A percentile compares a stretch with the other conserved stretches of the same genome.
phyloP scores from a whole-genome alignment of 495 filamentous ascomycete genomes.

The Amphirosellinia nigrospora region DNA sequence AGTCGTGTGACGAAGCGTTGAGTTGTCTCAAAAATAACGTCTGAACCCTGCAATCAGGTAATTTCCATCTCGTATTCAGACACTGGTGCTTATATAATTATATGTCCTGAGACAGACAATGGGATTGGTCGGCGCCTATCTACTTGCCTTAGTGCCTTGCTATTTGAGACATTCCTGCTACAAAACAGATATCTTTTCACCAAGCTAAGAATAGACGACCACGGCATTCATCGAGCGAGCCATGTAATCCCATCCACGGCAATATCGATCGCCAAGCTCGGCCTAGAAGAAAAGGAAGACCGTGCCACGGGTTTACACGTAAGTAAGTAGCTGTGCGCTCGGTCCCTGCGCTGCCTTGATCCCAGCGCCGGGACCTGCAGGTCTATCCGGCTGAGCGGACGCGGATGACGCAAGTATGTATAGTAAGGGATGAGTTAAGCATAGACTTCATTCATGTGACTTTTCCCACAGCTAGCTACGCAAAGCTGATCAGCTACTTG shows the following conservation, averaged over 20 bases:
- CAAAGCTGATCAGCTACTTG: too few relatives aligned
- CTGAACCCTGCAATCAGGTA: conserved; percentile 5
- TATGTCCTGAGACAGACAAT: not conserved
- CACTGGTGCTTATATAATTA: not conserved
- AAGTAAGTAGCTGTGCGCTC: not conserved
- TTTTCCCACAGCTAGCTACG: not conserved
- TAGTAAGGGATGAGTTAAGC: not conserved
- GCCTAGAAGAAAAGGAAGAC: not conserved
- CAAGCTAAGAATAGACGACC: too few relatives aligned
- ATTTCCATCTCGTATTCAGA: conserved; percentile 9
- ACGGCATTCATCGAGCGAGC: too few relatives aligned
- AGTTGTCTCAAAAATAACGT: not conserved
- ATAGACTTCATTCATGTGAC: not conserved
- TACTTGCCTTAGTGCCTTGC: not conserved
- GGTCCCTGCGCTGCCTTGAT: conserved; percentile 3
- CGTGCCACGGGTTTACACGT: not conserved
- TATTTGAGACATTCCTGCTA: not conserved
- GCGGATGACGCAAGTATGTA: conserved; percentile 5
- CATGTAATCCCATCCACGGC: not conserved
- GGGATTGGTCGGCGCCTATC: not conserved
- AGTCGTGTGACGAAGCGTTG: not conserved
- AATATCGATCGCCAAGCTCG: conserved; percentile 3
- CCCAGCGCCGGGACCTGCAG: not conserved
- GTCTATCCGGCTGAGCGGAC: not conserved
- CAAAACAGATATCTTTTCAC: not conserved